These are phyloP conservation scores for Odontarrhena argentea DNA, from an alignment of 345 rosid genomes.

Conservation along the genomic window DNA sequence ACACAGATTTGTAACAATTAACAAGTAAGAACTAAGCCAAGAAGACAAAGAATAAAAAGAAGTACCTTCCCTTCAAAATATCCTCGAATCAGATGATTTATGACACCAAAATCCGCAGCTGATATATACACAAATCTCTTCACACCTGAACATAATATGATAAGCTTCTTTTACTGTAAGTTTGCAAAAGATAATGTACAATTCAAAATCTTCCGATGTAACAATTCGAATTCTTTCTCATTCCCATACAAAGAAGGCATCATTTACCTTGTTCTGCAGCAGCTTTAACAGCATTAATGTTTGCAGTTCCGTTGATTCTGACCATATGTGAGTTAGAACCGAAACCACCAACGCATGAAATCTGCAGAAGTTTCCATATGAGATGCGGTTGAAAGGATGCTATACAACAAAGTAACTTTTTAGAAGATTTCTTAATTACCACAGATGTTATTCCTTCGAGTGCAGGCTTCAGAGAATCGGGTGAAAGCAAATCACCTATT, in stretches of 20 bases:
- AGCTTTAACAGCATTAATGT: slow-evolving; percentile 58
- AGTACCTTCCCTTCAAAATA: slow-evolving; percentile 70
- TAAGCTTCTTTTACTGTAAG: slow-evolving; percentile 7
- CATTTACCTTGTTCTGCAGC: slow-evolving; percentile 54
- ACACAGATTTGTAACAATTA: neutral
- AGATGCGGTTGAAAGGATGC: neutral
- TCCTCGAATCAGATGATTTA: slow-evolving; percentile 51
- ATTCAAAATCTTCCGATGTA: too few relatives aligned
- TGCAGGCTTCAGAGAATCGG: slow-evolving; percentile 54
- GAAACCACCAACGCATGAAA: slow-evolving; percentile 69
- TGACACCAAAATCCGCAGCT: slow-evolving; percentile 65
- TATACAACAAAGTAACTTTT: neutral
- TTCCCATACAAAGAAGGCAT: slow-evolving; percentile 6
- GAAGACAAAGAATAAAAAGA: slow-evolving; percentile 2
- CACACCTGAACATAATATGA: slow-evolving; percentile 47
- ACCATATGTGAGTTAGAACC: slow-evolving; percentile 59
- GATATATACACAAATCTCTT: slow-evolving; percentile 61
- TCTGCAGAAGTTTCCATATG: slow-evolving; percentile 37
- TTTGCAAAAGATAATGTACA: neutral
- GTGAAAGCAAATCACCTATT: slow-evolving; percentile 63
- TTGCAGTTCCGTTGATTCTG: slow-evolving; percentile 63
- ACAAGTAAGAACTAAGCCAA: slow-evolving; percentile 1
- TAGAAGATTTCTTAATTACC: slow-evolving; percentile 42
- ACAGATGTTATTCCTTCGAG: slow-evolving; percentile 58
- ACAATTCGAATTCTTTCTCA: neutral